Conservation (phyloP, 2,329 filamentous ascomycete genomes). For the Talaromyces verruculosus region DNA sequence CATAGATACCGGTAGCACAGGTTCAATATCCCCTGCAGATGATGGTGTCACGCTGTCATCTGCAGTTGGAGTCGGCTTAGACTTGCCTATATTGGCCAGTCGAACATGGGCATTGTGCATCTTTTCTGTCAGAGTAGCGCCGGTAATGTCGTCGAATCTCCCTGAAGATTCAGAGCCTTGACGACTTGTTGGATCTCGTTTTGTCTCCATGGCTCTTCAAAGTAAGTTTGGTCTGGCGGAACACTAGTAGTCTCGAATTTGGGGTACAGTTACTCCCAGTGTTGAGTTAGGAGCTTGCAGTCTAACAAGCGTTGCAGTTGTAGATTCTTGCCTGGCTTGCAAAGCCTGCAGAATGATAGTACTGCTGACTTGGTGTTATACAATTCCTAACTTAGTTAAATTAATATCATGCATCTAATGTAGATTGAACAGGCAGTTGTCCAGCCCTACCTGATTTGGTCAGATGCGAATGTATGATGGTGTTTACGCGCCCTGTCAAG, state of each 20-base stretch:
- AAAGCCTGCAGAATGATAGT: not conserved
- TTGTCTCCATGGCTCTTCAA: conserved; percentile 26
- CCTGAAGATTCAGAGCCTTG: conserved; percentile 29
- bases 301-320: not conserved
- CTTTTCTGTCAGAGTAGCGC: conserved; percentile 34
- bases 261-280: not conserved
- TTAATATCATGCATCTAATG: not conserved
- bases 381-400: not conserved
- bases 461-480: not conserved
- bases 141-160: conserved; percentile 32
- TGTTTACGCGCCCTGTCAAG: conserved; percentile 13
- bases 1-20: conserved; percentile 31
- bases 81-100: conserved; percentile 28
- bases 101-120: conserved; percentile 33
- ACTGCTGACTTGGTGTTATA: not conserved
- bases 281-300: not conserved
- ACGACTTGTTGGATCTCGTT: conserved; percentile 21
- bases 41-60: conserved; percentile 42
- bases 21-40: conserved; percentile 43
- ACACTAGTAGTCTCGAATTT: not conserved
- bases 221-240: not conserved
- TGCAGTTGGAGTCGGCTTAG: conserved; percentile 24
- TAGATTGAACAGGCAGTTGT: not conserved
- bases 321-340: not conserved
- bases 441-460: conserved; percentile 8